Evolutionary conservation across 148 eudicot species (phyloP).

Genomic region (Nyssa sinensis): DNA sequence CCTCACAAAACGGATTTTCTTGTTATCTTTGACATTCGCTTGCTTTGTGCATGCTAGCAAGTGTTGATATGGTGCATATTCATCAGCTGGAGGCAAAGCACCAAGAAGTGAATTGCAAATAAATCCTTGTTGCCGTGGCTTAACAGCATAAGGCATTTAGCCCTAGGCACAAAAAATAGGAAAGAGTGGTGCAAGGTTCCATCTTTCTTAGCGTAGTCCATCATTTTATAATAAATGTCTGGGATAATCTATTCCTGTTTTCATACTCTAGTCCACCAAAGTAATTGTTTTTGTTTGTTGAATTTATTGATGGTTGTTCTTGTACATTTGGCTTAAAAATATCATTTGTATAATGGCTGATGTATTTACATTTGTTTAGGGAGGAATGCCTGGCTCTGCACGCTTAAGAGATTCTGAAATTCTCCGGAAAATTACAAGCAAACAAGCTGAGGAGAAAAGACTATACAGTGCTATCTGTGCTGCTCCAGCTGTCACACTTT

Average conservation of each 20-base stretch:
- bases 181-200: too few species aligned
- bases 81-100: too few species aligned
- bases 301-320: background rate
- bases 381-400: slow-evolving; percentile 98
- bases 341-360: background rate
- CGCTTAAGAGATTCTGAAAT: slow-evolving; percentile 79
- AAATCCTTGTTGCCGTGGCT: too few species aligned
- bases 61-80: too few species aligned
- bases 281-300: background rate
- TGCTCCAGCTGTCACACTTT: slow-evolving; percentile 96
- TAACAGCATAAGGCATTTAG: too few species aligned
- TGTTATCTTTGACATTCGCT: too few species aligned
- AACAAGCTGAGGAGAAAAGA: slow-evolving; percentile 79
- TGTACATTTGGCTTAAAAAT: background rate
- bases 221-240: too few species aligned
- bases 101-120: too few species aligned
- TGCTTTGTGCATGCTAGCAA: too few species aligned
- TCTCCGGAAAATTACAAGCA: slow-evolving; percentile 66
- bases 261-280: background rate
- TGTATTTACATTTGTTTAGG: slow-evolving; percentile 38
- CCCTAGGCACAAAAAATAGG: too few species aligned
- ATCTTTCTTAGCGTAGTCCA: too few species aligned
- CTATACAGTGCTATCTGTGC: slow-evolving; percentile 89
- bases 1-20: too few species aligned
- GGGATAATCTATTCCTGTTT: background rate